Evolutionary conservation across 139 green algal genomes (phyloP).

Genomic region (Chlorella vulgaris): DNA sequence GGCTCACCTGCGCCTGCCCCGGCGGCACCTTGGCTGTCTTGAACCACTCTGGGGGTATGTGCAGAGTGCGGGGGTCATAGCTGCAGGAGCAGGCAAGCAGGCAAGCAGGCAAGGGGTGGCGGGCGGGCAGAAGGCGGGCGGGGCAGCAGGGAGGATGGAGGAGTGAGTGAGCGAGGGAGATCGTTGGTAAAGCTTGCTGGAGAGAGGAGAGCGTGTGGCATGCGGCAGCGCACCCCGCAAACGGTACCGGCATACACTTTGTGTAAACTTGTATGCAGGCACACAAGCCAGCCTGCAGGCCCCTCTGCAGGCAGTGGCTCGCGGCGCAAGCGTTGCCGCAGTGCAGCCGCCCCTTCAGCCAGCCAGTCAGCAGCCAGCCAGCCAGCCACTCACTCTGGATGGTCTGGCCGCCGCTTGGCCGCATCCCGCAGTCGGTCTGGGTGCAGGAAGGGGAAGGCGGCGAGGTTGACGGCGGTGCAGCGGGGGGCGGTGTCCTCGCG

Average conservation of each 20-base stretch:
- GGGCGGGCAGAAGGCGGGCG: not conserved
- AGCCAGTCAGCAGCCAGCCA: not conserved
- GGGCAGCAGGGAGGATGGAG: not conserved
- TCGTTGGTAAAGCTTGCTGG: no score
- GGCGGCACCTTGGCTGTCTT: slow-evolving; percentile 72
- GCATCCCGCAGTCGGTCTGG: slow-evolving; percentile 73
- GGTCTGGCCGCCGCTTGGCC: slow-evolving; percentile 49
- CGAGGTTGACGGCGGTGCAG: slow-evolving; percentile 52
- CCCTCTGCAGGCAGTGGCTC: no score
- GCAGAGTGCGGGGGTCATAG: slow-evolving; percentile 83
- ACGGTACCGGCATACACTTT: not conserved
- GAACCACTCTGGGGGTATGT: slow-evolving; percentile 82
- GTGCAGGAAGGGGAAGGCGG: slow-evolving; percentile 78
- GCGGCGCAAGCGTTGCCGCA: no score
- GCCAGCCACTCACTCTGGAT: slow-evolving; percentile 57
- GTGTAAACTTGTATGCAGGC: no score
- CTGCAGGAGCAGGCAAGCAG: not conserved
- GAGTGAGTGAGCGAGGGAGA: not conserved
- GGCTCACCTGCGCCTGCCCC: slow-evolving; percentile 83
- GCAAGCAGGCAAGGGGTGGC: not conserved
- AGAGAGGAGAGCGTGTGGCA: no score
- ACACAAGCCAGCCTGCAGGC: no score
- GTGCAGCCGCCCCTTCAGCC: not conserved
- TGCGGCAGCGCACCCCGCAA: no score
- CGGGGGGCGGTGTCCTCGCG: slow-evolving; percentile 39